A percentile compares a stretch with the other conserved stretches of the same genome.
Conservation (phyloP, 305 asterid genomes). For the Andrographis paniculata region DNA sequence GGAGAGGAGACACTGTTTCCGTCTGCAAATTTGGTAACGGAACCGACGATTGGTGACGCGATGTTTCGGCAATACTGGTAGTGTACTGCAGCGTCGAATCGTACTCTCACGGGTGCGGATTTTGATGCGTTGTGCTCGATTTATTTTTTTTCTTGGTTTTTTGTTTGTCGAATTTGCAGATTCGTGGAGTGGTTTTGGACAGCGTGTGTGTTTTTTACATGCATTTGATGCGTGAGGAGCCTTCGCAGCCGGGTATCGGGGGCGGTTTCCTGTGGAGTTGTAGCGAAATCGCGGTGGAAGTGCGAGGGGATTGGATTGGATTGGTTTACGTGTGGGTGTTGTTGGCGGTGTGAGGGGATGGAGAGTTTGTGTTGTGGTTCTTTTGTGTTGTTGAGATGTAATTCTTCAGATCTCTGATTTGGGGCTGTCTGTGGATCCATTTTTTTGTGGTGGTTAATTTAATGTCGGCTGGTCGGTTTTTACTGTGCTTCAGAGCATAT, state of each 20-base stretch:
- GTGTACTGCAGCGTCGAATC: conserved; percentile 8
- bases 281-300: background rate
- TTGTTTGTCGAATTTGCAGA: conserved; percentile 13
- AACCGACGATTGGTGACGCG: conserved; percentile 14
- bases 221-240: conserved; percentile 1
- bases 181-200: background rate
- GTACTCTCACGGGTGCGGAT: conserved; percentile 8
- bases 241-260: background rate
- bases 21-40: conserved; percentile 9
- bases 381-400: conserved; percentile 9
- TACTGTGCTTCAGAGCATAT: conserved; percentile 2
- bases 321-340: background rate
- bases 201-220: conserved; percentile 1
- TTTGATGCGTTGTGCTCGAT: background rate
- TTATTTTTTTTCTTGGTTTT: background rate
- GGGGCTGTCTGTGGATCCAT: background rate
- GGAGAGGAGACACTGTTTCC: conserved; percentile 4
- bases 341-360: conserved; percentile 9
- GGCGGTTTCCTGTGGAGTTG: background rate
- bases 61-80: conserved; percentile 13
- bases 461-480: background rate
- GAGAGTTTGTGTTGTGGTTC: background rate
- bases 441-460: background rate
- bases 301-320: background rate
- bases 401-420: conserved; percentile 12